A percentile compares a stretch with the other conserved stretches of the same genome.
These are phyloP conservation scores for Lotmaria passim DNA, from an alignment of 208 protist species.

Conservation along the genomic window DNA sequence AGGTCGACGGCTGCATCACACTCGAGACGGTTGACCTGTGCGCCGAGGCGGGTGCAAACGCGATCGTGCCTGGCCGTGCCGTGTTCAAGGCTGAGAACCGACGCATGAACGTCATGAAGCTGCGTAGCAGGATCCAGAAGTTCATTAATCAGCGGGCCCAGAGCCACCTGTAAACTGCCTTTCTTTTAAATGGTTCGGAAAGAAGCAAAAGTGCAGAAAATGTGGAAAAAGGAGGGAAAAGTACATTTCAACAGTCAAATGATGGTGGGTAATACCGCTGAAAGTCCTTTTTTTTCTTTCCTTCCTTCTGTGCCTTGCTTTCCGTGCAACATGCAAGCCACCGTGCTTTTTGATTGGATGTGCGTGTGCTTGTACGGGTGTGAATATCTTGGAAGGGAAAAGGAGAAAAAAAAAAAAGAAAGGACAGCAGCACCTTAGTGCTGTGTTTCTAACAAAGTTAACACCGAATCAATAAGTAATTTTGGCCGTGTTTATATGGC, in stretches of 20 bases:
- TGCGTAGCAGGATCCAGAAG: conserved; percentile 49
- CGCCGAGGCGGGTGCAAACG: conserved; percentile 96
- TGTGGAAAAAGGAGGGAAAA: neutral
- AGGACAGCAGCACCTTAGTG: neutral
- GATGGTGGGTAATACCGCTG: neutral
- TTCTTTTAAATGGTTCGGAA: neutral
- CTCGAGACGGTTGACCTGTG: conserved; percentile 92
- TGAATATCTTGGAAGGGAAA: neutral
- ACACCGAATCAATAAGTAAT: too few relatives aligned
- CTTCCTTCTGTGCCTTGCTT: too few relatives aligned
- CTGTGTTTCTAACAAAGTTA: too few relatives aligned
- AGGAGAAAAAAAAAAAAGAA: conserved; percentile 8
- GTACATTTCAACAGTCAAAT: neutral
- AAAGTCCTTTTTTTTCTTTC: conserved; percentile 7
- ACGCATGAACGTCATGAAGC: conserved; percentile 38
- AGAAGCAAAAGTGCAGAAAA: neutral
- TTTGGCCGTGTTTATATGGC: too few relatives aligned
- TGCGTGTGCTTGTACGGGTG: too few relatives aligned
- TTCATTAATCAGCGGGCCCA: conserved; percentile 20
- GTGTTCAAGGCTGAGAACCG: conserved; percentile 89
- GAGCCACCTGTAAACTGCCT: conserved; percentile 16
- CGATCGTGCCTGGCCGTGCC: conserved; percentile 97
- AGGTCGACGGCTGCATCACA: conserved; percentile 98
- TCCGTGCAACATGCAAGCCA: too few relatives aligned
- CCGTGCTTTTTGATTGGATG: too few relatives aligned